Evolutionary conservation across 1,139 yeast species (phyloP), one percentile per base, ranked within the genome.

Genomic region (Blastobotrys arbuscula): DNA sequence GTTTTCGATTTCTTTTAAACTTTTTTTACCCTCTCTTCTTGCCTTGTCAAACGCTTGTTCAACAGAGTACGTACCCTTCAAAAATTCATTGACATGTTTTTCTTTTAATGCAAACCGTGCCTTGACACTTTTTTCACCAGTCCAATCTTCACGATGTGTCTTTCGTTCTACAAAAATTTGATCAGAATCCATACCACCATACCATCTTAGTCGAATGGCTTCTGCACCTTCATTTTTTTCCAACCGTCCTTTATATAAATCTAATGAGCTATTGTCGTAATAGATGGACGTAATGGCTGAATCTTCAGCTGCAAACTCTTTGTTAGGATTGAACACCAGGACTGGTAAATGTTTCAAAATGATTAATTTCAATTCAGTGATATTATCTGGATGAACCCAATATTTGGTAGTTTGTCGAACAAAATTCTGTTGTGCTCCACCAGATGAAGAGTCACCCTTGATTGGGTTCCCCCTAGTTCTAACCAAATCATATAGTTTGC

Each of bases 121-220:
- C 71, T 92, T 92, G 56, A 92, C 98, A 10, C 96, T 87, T 70
- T 90, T 90, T 69, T 92, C 98, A 61, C 98, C 98, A 2, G 98
- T 92, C 98, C 98, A 92, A 71, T 92, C 98, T 69, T 92, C 98
- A 68, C 98, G 80, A 65, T 92, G 98, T 13, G 98, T 92, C 69
- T 92, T 92, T 68, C 98, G 81, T 70, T 92, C 98, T 34, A 92
- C 96, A 58, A 92, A 92, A 50, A 92, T 88, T 47, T 86, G 87
- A 58, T 90, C 96, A 3, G 92, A 78, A 52, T 79, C 77, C 98
- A 92, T 90, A 48, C 96, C 97, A 64, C 98, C 98, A 65, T 92
- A 92, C 98, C 98, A 92, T 73, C 98, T 82, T 65, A 92, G 76
- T 72, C 98, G 83, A 59, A 92, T 89, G 20, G 98, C 98, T 70